Evolutionary conservation across 2,329 filamentous ascomycete genomes (phyloP).

Genomic region (Iodosphaeria phyllophila): DNA sequence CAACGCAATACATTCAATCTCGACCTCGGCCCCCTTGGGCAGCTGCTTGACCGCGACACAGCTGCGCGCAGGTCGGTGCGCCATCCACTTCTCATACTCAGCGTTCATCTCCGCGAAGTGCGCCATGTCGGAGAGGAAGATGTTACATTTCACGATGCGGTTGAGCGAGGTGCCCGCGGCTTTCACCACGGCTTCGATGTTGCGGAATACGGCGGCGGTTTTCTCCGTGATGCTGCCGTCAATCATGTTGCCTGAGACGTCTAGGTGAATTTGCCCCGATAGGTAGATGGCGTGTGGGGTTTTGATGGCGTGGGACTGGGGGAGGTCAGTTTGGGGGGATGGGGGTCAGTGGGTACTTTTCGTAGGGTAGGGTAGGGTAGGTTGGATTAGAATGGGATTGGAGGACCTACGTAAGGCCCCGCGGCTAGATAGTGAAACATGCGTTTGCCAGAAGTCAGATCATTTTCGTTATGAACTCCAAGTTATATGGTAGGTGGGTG

Average conservation of each 20-base stretch:
- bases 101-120: constrained; percentile 77
- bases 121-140: constrained; percentile 84
- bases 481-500: not conserved
- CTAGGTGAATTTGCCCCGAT: constrained; percentile 56
- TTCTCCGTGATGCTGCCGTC: constrained; percentile 44
- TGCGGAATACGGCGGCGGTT: constrained; percentile 47
- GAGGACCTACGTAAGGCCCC: constrained; percentile 40
- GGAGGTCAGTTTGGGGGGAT: no score
- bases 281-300: constrained; percentile 46
- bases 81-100: constrained; percentile 69
- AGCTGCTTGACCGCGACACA: constrained; percentile 83
- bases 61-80: constrained; percentile 70
- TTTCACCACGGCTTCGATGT: constrained; percentile 66
- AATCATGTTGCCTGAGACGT: constrained; percentile 33
- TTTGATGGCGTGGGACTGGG: constrained; percentile 47
- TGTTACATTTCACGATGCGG: constrained; percentile 77
- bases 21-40: constrained; percentile 69
- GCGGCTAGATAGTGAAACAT: constrained; percentile 35
- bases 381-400: constrained; percentile 1
- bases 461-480: not conserved
- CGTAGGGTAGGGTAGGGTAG: constrained; percentile 5
- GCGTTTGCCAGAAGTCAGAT: constrained; percentile 3
- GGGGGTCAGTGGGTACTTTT: no score
- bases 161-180: constrained; percentile 62
- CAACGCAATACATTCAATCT: constrained; percentile 77